Percentiles rank a stretch among this genome's conserved stretches.
These are phyloP conservation scores for Forsythia suspensa DNA, from an alignment of 257 asterid genomes.

Conservation along the genomic window DNA sequence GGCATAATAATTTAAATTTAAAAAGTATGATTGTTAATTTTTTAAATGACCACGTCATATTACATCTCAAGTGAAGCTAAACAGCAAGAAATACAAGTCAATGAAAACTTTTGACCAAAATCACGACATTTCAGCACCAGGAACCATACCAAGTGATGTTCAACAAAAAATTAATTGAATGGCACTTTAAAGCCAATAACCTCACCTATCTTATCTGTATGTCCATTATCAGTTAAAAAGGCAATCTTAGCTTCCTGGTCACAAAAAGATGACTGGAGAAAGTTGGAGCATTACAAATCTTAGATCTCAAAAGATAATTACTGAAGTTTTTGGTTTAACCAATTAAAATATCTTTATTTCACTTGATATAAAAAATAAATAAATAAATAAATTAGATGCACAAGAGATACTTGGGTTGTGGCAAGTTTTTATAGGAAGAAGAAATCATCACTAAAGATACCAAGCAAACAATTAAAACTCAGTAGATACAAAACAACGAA, in stretches of 20 bases:
- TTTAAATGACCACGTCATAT: background rate
- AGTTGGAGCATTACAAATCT: slow-evolving; percentile 1
- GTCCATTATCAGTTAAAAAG: background rate
- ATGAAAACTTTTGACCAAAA: background rate
- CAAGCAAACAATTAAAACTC: background rate
- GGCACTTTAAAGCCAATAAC: background rate
- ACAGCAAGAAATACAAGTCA: background rate
- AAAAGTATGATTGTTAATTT: background rate
- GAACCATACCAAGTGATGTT: background rate
- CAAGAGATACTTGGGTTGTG: background rate
- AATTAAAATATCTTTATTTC: background rate
- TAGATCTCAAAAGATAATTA: slow-evolving; percentile 3
- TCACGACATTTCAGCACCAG: background rate
- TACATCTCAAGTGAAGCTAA: background rate
- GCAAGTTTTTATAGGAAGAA: slow-evolving; percentile 2
- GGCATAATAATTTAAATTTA: background rate
- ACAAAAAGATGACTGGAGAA: background rate
- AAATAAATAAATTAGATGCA: background rate
- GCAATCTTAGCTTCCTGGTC: background rate
- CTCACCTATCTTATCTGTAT: background rate
- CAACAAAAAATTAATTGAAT: background rate
- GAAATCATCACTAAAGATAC: background rate
- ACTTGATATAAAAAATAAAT: background rate
- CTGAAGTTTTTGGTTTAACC: too few relatives aligned
- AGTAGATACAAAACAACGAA: background rate